phyloP scores from a whole-genome alignment of 2,329 filamentous ascomycete species.

The Calonectria henricotiae region DNA sequence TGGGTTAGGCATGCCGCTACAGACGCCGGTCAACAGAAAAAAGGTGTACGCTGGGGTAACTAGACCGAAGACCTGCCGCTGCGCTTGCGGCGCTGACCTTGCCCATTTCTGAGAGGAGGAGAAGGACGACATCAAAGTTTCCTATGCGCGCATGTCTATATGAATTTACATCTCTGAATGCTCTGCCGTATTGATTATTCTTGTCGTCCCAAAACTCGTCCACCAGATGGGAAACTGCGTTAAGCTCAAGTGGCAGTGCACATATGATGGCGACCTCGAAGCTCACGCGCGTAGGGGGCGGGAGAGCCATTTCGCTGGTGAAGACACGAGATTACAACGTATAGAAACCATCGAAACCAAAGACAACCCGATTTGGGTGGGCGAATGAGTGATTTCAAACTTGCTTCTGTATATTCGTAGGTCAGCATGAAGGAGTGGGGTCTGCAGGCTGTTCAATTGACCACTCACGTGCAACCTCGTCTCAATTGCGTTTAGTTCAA shows the following conservation, averaged over 20 bases:
- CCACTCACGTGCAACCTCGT: background rate
- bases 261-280: slow-evolving; percentile 47
- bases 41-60: slow-evolving; percentile 55
- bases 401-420: background rate
- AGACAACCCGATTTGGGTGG: too few species aligned
- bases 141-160: slow-evolving; percentile 50
- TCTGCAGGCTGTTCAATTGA: background rate
- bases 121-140: slow-evolving; percentile 51
- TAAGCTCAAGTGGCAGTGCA: slow-evolving; percentile 26
- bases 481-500: too few species aligned
- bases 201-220: background rate
- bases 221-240: slow-evolving; percentile 3
- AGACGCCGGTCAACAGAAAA: slow-evolving; percentile 60
- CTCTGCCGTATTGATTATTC: background rate
- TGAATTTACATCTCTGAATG: slow-evolving; percentile 38
- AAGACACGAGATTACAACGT: background rate
- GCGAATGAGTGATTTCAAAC: background rate
- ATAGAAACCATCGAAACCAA: background rate
- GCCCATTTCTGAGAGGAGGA: slow-evolving; percentile 51
- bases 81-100: slow-evolving; percentile 52
- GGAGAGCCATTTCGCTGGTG: background rate
- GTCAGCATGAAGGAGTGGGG: background rate
- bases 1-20: slow-evolving; percentile 56
- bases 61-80: slow-evolving; percentile 52
- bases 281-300: background rate